phyloP scores from a whole-genome alignment of 148 eudicot genomes.

The Camellia lanceoleosa region DNA sequence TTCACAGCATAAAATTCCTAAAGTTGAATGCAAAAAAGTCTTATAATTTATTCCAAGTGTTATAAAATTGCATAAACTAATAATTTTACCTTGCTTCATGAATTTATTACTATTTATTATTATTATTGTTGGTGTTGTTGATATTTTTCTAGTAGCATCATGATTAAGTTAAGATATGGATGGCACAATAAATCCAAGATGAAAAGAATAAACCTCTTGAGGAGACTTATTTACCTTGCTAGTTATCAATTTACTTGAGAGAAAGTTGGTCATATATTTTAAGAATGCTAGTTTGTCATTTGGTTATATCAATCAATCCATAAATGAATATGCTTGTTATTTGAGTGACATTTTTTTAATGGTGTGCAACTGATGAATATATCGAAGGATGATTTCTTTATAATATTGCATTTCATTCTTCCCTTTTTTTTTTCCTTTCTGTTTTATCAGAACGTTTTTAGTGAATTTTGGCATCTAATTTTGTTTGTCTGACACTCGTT shows the following conservation, averaged over 20 bases:
- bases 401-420: background rate
- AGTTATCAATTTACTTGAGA: background rate
- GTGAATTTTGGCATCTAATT: constrained; percentile 11
- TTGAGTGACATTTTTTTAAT: background rate
- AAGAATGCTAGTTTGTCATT: background rate
- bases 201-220: background rate
- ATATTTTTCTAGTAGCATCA: background rate
- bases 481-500: background rate
- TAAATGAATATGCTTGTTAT: background rate
- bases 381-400: background rate
- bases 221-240: background rate
- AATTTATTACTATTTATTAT: background rate
- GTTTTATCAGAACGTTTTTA: background rate
- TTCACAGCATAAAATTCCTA: background rate
- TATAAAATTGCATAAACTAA: background rate
- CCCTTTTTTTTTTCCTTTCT: background rate
- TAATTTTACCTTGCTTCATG: background rate
- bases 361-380: background rate
- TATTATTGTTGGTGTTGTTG: background rate
- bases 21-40: background rate
- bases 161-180: constrained; percentile 1
- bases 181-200: background rate
- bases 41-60: background rate
- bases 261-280: background rate
- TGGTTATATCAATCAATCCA: background rate